phyloP scores from a whole-genome alignment of 169 alveolate genomes.

The Plasmodium adleri region DNA sequence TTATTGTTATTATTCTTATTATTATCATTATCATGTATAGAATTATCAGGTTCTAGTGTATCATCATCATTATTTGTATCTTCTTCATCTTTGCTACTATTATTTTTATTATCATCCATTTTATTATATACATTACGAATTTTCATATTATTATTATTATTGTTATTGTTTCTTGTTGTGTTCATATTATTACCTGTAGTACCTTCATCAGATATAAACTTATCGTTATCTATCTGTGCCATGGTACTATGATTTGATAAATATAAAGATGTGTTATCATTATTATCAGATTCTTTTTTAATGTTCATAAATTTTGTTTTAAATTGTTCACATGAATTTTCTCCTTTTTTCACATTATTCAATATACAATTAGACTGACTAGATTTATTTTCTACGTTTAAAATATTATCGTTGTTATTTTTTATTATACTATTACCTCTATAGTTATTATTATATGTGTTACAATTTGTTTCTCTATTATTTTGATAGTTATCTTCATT shows the following conservation, averaged over 20 bases:
- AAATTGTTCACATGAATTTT: background rate
- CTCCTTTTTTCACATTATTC: slow-evolving; percentile 1
- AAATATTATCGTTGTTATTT: background rate
- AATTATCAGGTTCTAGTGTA: too few relatives aligned
- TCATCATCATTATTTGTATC: too few relatives aligned
- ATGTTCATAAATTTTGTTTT: slow-evolving; percentile 19
- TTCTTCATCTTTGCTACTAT: slow-evolving; percentile 16
- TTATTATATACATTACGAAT: slow-evolving; percentile 4
- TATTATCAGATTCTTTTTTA: slow-evolving; percentile 13
- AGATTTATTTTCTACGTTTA: background rate
- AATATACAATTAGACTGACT: background rate
- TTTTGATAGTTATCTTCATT: background rate
- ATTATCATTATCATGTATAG: too few relatives aligned
- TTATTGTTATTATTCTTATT: background rate
- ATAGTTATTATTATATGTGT: slow-evolving; percentile 1
- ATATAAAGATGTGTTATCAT: slow-evolving; percentile 1
- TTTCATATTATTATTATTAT: background rate
- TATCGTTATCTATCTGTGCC: slow-evolving; percentile 16
- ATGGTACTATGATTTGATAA: slow-evolving; percentile 35
- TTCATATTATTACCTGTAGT: slow-evolving; percentile 1
- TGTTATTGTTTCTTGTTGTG: background rate
- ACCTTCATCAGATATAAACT: background rate
- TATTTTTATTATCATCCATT: slow-evolving; percentile 3
- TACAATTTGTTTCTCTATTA: background rate
- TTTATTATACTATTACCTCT: background rate